Base-by-base conservation (phyloP, 805 yeast species). In the Myxozyma monticola region DNA sequence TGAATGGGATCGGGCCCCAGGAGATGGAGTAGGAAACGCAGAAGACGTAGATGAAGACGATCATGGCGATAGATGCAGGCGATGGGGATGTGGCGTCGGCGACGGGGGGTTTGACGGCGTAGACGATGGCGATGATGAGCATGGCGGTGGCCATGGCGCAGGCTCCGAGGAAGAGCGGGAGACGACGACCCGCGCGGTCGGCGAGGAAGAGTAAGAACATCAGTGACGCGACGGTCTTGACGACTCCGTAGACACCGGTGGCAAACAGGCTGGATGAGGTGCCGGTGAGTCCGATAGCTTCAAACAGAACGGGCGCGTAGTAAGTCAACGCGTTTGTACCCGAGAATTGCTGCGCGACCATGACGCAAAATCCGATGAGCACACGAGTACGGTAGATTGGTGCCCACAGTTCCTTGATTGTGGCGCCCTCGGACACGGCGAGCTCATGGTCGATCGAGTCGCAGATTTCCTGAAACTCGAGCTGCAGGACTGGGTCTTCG, bases 261-360 rank as follows among this genome's bases (percentile, higher is more conserved):
- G 59, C 61, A 28, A 57, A 45, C 5, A 53, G 42, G 17, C 49
- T 42, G 4, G 57, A 39, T 10, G 50, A 38, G 2, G 48, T 74
- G 52, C 77, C 79, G 3, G 70, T 61, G 45, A 79, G 69, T 28
- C 79, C 80, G 56, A 78, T 71, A 6, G 74, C 66, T 37, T 70
- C 63, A 57, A 74, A 75, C 36, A 75, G 68, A 0, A 71, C 62
- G 8, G 76, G 76, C 14, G 77, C 72, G 54, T 74, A 75, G 61
- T 76, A 75, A 17, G 73, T 72, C 42, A 75, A 65, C 26, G 78
- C 77, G 59, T 73, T 73, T 51, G 75, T 73, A 29, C 79, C 78
- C 18, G 69, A 61, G 42, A 65, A 47, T 54, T 66, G 70, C 38
- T 54, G 57, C 38, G 31, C 31, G 12, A 60, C 40, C 51, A 56